Conservation (phyloP, 805 yeast species). For the Saccharomycopsis schoenii region DNA sequence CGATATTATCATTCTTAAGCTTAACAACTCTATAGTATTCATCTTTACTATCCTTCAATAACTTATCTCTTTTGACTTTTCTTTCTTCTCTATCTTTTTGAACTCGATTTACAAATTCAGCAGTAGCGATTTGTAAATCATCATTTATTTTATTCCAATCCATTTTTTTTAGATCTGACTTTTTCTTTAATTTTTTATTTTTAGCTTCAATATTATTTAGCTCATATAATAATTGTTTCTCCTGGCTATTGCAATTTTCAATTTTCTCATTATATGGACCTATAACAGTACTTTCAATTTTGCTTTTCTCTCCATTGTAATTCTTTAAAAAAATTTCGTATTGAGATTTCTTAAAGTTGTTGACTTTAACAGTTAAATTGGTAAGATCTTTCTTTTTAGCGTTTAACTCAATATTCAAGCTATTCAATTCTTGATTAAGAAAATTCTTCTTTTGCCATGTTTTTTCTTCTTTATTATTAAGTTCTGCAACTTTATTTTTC, state of each 20-base stretch:
- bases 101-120: not conserved
- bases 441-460: constrained; percentile 42
- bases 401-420: constrained; percentile 7
- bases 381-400: constrained; percentile 1
- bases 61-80: constrained; percentile 1
- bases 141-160: constrained; percentile 7
- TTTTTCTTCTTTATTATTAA: constrained; percentile 48
- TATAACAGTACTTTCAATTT: not conserved
- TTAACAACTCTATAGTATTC: not conserved
- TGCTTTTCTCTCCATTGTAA: not conserved
- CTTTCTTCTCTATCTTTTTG: constrained; percentile 5
- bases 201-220: constrained; percentile 1
- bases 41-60: constrained; percentile 6
- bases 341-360: not conserved
- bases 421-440: constrained; percentile 29
- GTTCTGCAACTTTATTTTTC: constrained; percentile 36
- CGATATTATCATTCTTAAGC: not conserved
- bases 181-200: constrained; percentile 8
- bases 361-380: not conserved
- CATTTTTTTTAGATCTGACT: not conserved
- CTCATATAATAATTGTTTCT: constrained; percentile 2
- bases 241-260: not conserved
- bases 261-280: not conserved
- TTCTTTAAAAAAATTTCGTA: not conserved
- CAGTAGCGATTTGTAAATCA: not conserved